Evolutionary conservation across 2,329 filamentous ascomycete species (phyloP).

Genomic region (Pestalotiopsis sp.): DNA sequence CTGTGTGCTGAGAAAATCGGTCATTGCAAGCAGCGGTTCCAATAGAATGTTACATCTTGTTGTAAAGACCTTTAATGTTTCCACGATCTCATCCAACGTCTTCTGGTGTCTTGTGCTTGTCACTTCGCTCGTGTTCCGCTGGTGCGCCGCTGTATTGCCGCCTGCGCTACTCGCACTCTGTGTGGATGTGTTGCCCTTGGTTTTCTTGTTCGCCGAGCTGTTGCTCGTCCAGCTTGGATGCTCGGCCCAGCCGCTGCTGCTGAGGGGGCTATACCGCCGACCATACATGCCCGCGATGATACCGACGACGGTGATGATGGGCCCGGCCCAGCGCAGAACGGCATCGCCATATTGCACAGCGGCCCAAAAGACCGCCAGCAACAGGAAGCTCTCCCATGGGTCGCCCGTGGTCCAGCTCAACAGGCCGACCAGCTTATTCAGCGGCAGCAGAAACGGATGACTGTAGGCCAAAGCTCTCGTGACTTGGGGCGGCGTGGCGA

Average conservation of each 20-base stretch:
- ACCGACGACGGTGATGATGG: slow-evolving; percentile 75
- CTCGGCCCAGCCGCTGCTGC: slow-evolving; percentile 75
- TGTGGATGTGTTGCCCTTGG: slow-evolving; percentile 33
- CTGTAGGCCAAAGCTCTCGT: slow-evolving; percentile 94
- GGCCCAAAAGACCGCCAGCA: slow-evolving; percentile 86
- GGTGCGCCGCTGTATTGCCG: slow-evolving; percentile 36
- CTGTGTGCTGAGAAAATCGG: slow-evolving; percentile 91
- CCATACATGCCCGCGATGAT: slow-evolving; percentile 94
- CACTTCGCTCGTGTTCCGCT: slow-evolving; percentile 55
- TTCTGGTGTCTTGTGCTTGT: slow-evolving; percentile 81
- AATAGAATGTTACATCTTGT: slow-evolving; percentile 89
- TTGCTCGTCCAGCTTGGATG: slow-evolving; percentile 28
- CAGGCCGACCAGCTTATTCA: slow-evolving; percentile 84
- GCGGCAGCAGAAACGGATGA: slow-evolving; percentile 86
- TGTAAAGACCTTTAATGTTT: slow-evolving; percentile 88
- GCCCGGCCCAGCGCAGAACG: slow-evolving; percentile 80
- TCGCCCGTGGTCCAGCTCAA: slow-evolving; percentile 94
- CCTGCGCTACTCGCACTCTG: slow-evolving; percentile 25
- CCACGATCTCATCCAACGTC: slow-evolving; percentile 95
- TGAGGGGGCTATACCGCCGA: slow-evolving; percentile 84
- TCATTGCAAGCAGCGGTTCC: slow-evolving; percentile 85
- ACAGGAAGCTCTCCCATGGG: slow-evolving; percentile 94
- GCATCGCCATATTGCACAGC: slow-evolving; percentile 83
- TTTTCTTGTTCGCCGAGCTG: slow-evolving; percentile 27
- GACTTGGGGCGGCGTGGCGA: slow-evolving; percentile 92